phyloP scores from a whole-genome alignment of 2,329 filamentous ascomycete genomes.

The Seiridium cupressi region DNA sequence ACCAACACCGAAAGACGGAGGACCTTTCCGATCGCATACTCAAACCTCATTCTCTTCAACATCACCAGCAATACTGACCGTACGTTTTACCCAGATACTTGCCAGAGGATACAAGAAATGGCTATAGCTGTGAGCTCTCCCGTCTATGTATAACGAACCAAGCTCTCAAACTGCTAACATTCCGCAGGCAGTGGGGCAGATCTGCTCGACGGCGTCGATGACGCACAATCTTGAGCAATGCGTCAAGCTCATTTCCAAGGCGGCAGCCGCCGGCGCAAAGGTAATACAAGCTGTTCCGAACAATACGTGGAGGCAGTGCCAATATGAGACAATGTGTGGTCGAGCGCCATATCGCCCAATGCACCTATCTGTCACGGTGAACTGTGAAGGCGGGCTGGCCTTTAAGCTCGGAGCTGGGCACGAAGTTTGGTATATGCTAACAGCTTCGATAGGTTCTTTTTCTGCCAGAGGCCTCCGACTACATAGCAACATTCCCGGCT shows the following conservation, averaged over 20 bases:
- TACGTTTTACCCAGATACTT: neutral
- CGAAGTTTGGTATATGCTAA: neutral
- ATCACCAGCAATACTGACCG: neutral
- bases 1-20: neutral
- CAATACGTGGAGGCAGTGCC: no score
- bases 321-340: no score
- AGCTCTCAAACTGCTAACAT: neutral
- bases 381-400: no score
- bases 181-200: conserved; percentile 77
- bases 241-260: conserved; percentile 67
- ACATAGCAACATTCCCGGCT: conserved; percentile 68
- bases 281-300: conserved; percentile 37
- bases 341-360: no score
- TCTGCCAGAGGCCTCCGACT: conserved; percentile 88
- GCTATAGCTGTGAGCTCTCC: neutral
- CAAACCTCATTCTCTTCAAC: neutral
- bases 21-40: neutral
- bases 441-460: conserved; percentile 64
- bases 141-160: no score
- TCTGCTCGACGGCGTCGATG: conserved; percentile 81
- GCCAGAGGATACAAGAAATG: neutral
- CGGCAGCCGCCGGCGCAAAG: conserved; percentile 74
- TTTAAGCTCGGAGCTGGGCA: no score
- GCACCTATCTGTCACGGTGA: no score
- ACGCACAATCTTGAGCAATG: conserved; percentile 79